Conservation (phyloP, 371 early-diverging fungal genomes). For the Dichotomocladium elegans region DNA sequence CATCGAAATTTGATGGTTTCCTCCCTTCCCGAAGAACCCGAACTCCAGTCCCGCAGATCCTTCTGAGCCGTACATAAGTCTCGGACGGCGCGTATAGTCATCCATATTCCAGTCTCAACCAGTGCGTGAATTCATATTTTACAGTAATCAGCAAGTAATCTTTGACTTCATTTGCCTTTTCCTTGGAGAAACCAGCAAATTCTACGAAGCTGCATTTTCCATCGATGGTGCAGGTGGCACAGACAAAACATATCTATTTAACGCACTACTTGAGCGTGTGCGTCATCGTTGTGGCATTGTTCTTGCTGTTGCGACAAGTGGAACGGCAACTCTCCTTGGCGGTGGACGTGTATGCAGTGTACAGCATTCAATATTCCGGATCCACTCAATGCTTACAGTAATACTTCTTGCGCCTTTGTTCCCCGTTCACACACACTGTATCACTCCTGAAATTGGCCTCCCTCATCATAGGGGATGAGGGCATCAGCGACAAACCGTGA, state of each 20-base stretch:
- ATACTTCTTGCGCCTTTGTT: too few relatives aligned
- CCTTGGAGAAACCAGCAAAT: background rate
- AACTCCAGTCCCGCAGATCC: background rate
- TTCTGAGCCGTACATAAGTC: background rate
- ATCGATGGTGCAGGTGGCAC: slow-evolving; percentile 3
- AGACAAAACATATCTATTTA: slow-evolving; percentile 1
- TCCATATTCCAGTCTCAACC: background rate
- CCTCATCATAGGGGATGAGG: too few relatives aligned
- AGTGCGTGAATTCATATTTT: background rate
- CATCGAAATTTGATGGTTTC: background rate
- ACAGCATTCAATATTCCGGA: too few relatives aligned
- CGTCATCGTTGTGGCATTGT: too few relatives aligned
- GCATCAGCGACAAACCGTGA: too few relatives aligned
- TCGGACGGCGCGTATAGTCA: background rate
- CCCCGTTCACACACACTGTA: too few relatives aligned
- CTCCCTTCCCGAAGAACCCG: background rate
- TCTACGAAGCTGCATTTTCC: background rate
- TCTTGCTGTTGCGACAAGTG: too few relatives aligned
- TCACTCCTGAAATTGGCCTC: too few relatives aligned
- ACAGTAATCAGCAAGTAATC: background rate
- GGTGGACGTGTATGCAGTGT: too few relatives aligned
- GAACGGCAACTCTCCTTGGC: too few relatives aligned
- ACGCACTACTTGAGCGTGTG: too few relatives aligned
- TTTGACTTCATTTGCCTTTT: background rate
- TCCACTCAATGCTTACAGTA: too few relatives aligned